Evolutionary conservation across 1,139 yeast genomes (phyloP), one percentile per base, ranked within the genome.

Genomic region (Taphrina populina): DNA sequence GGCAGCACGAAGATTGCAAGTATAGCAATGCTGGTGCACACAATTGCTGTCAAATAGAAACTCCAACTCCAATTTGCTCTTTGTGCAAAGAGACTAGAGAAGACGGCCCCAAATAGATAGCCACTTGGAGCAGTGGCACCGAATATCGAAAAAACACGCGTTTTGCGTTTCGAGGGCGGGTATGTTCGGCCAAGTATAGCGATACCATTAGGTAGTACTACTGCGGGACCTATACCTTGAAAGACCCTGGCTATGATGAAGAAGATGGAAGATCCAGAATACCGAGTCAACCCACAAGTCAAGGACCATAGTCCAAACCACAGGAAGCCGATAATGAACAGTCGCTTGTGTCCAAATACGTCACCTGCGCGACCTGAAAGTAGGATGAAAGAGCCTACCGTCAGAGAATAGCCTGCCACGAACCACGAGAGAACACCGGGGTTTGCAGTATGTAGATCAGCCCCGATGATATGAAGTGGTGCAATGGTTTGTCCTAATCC

Each of bases 401-500:
- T 41, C 23, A 49, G 34, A 11, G 54, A 30, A 24, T 37, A 49
- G 5, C 46, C 54, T 4, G 39, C 54, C 23, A 35, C 46, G n/a
- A 49, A 33, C 54, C 54, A 49, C 4, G 54, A 41, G 11, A 49
- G 46, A 2, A 43, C 74, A 4, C 82, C 82, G 23, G 60, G 58
- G 10, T 63, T 53, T 62, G 66, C 45, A 56, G 66, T 33, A 2
- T 66, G 67, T 56, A 78, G 78, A 19, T 71, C 66, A 7, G 63
- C 60, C 1, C 75, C 76, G 2, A 80, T 71, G 11, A 65, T 64
- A 3, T 65, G 63, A 21, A 71, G 64, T 1, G 76, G 71, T 13
- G 72, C 70, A 55, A 79, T 69, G 0, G 79, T 73, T 61, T 76
- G 79, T 0, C 77, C 71, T 13, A 77, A 71, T 0, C 75, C 70